Evolutionary conservation across 805 yeast species (phyloP), one percentile per base, ranked within the genome.

Genomic region (Saccharomycopsis sp.): DNA sequence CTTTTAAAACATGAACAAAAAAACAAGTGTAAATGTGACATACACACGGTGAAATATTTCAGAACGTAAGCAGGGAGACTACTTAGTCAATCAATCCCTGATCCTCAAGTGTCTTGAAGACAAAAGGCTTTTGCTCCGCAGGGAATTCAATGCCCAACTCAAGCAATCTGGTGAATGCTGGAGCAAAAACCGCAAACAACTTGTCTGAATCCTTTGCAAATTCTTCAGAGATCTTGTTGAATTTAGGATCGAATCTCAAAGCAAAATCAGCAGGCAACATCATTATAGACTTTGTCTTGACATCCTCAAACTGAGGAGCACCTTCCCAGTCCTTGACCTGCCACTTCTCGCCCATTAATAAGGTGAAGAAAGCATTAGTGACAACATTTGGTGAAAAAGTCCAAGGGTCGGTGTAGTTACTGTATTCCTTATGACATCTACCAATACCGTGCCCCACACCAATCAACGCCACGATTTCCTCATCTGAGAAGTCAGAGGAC

Each of bases 391-490:
- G 89, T 46, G 87, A 81, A 57, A 85, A 86, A 44, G 92, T 91
- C 96, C 96, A 89, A 61, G 92, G 91, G 14, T 96, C 96, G 63
- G 87, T 94, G 74, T 77, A 90, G 1, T 95, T 95, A 21, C 90
- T 81, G 61, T 83, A 80, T 62, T 77, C 69, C 12, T 62, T 62
- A 69, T 89, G 95, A 64, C 94, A 86, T 57, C 89, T 78, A 40
- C 95, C 95, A 50, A 88, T 71, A 20, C 84, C 79, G 70, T 89
- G 95, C 1, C 91, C 91, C 23, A 80, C 81, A 52, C 91, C 91
- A 57, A 85, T 74, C 55, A 89, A 68, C 8, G 87, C 85, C 48
- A 86, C 94, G 48, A 84, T 81, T 67, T 89, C 92, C 67, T 80
- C 79, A 63, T 85, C 91, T 62, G 73, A 75, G 65, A 87, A 81